phyloP scores from a whole-genome alignment of 257 asterid genomes.

The Nicotiana tomentosiformis region DNA sequence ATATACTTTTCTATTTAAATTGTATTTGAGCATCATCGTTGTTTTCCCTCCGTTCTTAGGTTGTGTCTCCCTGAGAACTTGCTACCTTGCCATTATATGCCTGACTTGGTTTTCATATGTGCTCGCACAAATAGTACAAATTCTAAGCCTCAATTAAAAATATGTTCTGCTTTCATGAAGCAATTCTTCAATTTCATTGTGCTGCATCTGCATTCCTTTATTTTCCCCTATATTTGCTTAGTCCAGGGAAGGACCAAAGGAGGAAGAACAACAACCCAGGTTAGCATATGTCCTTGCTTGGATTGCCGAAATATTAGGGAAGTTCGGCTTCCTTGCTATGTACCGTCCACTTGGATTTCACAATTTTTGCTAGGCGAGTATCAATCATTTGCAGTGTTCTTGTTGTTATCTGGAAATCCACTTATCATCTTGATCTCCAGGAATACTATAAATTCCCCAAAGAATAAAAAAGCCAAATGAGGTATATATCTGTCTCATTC shows the following conservation, averaged over 20 bases:
- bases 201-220: constrained; percentile 18
- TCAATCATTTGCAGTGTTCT: neutral
- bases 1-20: neutral
- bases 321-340: neutral
- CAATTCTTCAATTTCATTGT: neutral
- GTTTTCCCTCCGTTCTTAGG: neutral
- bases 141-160: neutral
- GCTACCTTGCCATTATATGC: neutral
- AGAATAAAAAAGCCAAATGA: neutral
- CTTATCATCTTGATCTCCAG: neutral
- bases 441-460: neutral
- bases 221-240: constrained; percentile 12
- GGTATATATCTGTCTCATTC: neutral
- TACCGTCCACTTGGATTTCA: neutral
- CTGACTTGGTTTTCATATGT: neutral
- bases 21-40: neutral
- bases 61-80: neutral
- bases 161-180: neutral
- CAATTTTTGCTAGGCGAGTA: neutral
- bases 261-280: constrained; percentile 19
- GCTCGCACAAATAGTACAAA: neutral
- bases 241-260: constrained; percentile 20
- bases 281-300: constrained; percentile 11
- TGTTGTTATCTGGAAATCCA: neutral
- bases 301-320: neutral